Evolutionary conservation across 371 early-diverging fungal species (phyloP), one percentile per base, ranked within the genome.

Genomic region (Mucor lusitanicus): DNA sequence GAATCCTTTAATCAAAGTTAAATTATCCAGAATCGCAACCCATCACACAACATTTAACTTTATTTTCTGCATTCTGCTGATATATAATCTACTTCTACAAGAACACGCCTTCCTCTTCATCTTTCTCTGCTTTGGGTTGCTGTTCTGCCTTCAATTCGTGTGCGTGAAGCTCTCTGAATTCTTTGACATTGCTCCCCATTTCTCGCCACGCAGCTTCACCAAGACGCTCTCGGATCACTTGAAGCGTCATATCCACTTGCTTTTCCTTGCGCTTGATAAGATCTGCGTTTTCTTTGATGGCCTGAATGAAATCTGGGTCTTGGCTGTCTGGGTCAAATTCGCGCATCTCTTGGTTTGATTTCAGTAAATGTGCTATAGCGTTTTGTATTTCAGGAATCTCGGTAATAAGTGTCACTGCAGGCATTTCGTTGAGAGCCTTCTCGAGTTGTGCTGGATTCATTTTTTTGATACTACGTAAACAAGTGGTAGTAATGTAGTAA

Each of bases 141-240:
- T 63, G 25, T 27, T 60, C 55, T 7, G 40, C n/a, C 30, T 46
- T 12, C 15, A 72, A 27, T 13, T 63, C 61, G n/a, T 68, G 37
- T 32, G 61, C 50, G 53, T 72, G 60, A 5, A 63, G 56, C 6
- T 72, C 46, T 55, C 79, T 67, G 48, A 81, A 81, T 7, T 72
- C 77, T 17, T 46, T 59, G 0, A 81, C 74, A 37, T 78, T 78
- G 61, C 75, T 76, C 40, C 59, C 72, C 37, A 82, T 70, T 66
- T 82, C 83, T 54, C 71, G 61, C 55, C 77, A 78, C 1, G 83
- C 83, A 32, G 80, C 75, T 48, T 78, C 75, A 13, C 80, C 80
- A 32, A 82, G 23, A n/a, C 75, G 63, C 62, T 82, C 72, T 37
- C 75, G 68, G 32, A 82, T 77, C 3, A 80, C 71, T 6, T 63